Evolutionary conservation across 768 basidiomycete genomes (phyloP), one percentile per base, ranked within the genome.

Genomic region (Mycena latifolia): DNA sequence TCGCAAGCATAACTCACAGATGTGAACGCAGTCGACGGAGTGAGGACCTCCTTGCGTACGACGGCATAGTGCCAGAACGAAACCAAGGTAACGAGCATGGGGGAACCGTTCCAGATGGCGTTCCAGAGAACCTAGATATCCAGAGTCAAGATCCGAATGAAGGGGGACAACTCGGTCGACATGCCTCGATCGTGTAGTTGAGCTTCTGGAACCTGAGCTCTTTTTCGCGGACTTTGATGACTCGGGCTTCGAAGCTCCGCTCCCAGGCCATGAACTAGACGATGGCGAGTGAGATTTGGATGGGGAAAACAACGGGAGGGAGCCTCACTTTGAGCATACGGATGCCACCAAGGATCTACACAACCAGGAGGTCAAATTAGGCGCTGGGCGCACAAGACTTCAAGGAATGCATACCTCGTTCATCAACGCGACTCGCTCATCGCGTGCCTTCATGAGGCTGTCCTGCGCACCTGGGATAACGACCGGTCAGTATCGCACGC

Each of bases 211-310:
- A 95, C 71, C 89, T 89, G 25, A 98, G 81, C 76, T 98, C 95
- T 69, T 88, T 90, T 46, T 89, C 88, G 27, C 95, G 87, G 64
- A 97, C 82, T 55, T 85, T 88, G 57, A 92, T 76, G 0, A 96
- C 89, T 12, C 84, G 85, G 25, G 83, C 82, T 77, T 97, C 95
- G 71, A 96, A 96, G 74, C 88, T 94, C 27, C 95, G 89, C 76
- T 98, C 95, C 95, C 85, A 86, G 18, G 94, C 95, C 94, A 97
- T 96, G 78, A 96, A 98, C 89, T 92, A 71, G 22, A 25, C 43
- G 35, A 18, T 3, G 65, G 5, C 1, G 24, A 24, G 12, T 58
- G 22, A 46, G 41, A 6, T n/a, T 20, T 29, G 27, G 14, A 52
- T 24, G 46, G 54, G 75, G 18, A 41, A 8, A 3, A 39, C 55